Conservation (phyloP, 129 eudicot genomes). For the Heracleum sosnowskyi region DNA sequence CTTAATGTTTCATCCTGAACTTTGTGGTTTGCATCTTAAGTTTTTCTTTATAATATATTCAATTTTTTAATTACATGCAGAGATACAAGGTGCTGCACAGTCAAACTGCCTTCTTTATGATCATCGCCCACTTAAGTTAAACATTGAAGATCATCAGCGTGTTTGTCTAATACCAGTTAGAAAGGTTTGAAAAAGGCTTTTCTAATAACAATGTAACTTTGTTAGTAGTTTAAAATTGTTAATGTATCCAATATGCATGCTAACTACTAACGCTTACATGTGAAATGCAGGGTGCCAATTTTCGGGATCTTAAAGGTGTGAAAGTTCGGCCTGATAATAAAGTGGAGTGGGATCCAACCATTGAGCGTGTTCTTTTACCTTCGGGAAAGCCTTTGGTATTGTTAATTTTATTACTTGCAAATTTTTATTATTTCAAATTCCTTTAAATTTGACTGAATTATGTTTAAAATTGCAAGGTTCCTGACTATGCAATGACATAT, state of each 20-base stretch:
- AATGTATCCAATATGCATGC: not conserved
- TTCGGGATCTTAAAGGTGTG: slow-evolving; percentile 61
- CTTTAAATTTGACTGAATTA: not conserved
- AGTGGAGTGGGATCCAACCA: slow-evolving; percentile 57
- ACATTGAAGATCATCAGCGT: slow-evolving; percentile 62
- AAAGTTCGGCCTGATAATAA: slow-evolving; percentile 38
- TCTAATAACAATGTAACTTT: not conserved
- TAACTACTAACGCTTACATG: not conserved
- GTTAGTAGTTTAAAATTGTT: not conserved
- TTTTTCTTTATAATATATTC: not conserved
- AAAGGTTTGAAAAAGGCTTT: slow-evolving; percentile 40
- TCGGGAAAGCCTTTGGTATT: slow-evolving; percentile 71
- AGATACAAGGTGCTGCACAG: slow-evolving; percentile 37
- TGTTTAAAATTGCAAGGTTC: slow-evolving; percentile 39
- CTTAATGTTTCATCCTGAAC: not conserved
- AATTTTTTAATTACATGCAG: slow-evolving; percentile 15
- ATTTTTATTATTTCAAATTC: too few species aligned
- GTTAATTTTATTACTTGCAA: not conserved
- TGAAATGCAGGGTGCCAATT: slow-evolving; percentile 58
- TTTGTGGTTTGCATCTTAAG: not conserved
- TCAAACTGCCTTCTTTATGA: slow-evolving; percentile 36
- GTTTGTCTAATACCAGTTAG: slow-evolving; percentile 58
- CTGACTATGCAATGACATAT: slow-evolving; percentile 69
- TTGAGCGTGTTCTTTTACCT: slow-evolving; percentile 35
- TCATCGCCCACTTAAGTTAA: slow-evolving; percentile 57